Conservation (phyloP, 352 stramenopile species). For the Peronosclerospora sorghi region DNA sequence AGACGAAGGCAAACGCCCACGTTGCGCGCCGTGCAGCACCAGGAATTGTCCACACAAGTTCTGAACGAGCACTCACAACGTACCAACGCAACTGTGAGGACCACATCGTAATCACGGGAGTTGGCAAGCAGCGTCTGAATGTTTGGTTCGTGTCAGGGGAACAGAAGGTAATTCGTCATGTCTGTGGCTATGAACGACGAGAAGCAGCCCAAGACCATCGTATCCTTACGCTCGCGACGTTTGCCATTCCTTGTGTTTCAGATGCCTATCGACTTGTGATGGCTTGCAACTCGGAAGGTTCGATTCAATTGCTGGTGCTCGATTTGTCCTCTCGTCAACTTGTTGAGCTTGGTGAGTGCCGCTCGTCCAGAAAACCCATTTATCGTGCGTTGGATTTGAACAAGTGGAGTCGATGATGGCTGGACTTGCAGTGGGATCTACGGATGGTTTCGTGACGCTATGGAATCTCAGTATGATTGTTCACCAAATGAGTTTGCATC, state of each 20-base stretch:
- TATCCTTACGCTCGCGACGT: slow-evolving; percentile 63
- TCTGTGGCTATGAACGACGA: slow-evolving; percentile 49
- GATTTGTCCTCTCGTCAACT: slow-evolving; percentile 23
- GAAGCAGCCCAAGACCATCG: slow-evolving; percentile 69
- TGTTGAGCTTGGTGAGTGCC: slow-evolving; percentile 42
- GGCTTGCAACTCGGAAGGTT: slow-evolving; percentile 70
- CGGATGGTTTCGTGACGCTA: slow-evolving; percentile 67
- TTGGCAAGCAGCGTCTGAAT: slow-evolving; percentile 75
- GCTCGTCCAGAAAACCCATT: slow-evolving; percentile 68
- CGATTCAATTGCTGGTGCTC: slow-evolving; percentile 49
- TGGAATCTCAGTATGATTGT: slow-evolving; percentile 44
- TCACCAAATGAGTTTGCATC: slow-evolving; percentile 6
- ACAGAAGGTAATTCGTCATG: slow-evolving; percentile 28
- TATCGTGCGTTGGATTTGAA: slow-evolving; percentile 51
- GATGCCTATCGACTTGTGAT: slow-evolving; percentile 40
- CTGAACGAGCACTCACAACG: slow-evolving; percentile 49
- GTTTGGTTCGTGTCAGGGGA: slow-evolving; percentile 44
- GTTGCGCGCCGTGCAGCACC: slow-evolving; percentile 44
- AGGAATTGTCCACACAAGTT: slow-evolving; percentile 69
- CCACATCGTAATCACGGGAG: slow-evolving; percentile 55
- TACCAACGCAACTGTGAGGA: slow-evolving; percentile 25
- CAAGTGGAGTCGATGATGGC: slow-evolving; percentile 9
- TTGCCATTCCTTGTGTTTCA: slow-evolving; percentile 17
- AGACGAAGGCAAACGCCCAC: slow-evolving; percentile 3
- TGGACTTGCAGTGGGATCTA: slow-evolving; percentile 66